These are phyloP conservation scores for Citrus inodora DNA, from an alignment of 345 rosid genomes.

Conservation along the genomic window DNA sequence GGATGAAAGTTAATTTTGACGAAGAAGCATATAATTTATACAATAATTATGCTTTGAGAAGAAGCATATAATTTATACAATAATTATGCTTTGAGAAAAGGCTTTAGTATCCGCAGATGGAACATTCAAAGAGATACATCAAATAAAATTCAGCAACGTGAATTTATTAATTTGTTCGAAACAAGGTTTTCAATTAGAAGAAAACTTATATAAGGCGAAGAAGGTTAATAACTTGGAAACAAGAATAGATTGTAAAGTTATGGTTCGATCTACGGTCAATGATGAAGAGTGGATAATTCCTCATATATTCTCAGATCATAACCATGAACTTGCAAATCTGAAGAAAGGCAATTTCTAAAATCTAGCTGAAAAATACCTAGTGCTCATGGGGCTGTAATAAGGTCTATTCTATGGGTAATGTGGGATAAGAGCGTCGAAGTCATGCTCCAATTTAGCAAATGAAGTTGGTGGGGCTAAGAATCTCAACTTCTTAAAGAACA, in stretches of 20 bases:
- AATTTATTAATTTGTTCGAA: conserved; percentile 11
- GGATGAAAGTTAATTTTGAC: too few species aligned
- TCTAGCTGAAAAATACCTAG: background rate
- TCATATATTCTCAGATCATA: too few species aligned
- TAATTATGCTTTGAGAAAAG: conserved; percentile 11
- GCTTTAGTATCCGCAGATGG: conserved; percentile 21
- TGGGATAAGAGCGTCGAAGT: background rate
- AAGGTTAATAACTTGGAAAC: conserved; percentile 13
- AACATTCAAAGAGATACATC: background rate
- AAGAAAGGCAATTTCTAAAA: conserved; percentile 12
- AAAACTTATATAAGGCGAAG: background rate
- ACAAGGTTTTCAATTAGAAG: conserved; percentile 8
- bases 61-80: background rate
- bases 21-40: too few species aligned
- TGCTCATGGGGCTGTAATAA: background rate
- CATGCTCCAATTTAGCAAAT: too few species aligned
- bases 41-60: too few species aligned
- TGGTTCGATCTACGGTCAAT: conserved; percentile 7
- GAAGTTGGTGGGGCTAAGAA: background rate
- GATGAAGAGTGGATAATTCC: conserved; percentile 14
- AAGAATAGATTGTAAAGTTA: conserved; percentile 16
- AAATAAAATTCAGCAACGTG: background rate
- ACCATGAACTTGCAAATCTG: background rate
- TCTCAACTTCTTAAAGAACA: too few species aligned
- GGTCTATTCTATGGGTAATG: background rate